Evolutionary conservation across 768 basidiomycete genomes (phyloP).

Genomic region (Lanmaoa rubissima): DNA sequence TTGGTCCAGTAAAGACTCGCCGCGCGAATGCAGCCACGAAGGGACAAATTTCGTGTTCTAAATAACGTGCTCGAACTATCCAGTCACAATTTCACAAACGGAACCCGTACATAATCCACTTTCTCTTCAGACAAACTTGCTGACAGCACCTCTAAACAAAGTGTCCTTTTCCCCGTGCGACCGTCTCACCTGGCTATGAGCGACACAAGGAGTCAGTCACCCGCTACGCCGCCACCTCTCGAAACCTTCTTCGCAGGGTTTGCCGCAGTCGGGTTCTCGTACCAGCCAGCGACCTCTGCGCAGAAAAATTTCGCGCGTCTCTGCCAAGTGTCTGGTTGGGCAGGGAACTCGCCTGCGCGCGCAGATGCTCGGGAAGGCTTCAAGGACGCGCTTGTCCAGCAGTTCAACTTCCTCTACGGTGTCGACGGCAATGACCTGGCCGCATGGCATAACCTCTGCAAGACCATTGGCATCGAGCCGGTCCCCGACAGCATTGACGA

Average conservation of each 20-base stretch:
- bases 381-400: slow-evolving; percentile 23
- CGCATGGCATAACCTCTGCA: slow-evolving; percentile 25
- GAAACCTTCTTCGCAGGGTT: slow-evolving; percentile 13
- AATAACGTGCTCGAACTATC: background rate
- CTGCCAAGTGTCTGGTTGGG: slow-evolving; percentile 9
- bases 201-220: background rate
- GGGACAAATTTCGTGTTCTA: background rate
- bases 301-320: slow-evolving; percentile 17
- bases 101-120: background rate
- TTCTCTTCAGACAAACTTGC: too few species aligned
- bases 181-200: background rate
- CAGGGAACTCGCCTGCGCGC: background rate
- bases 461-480: slow-evolving; percentile 12
- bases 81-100: background rate
- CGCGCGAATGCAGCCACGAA: background rate
- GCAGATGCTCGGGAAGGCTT: slow-evolving; percentile 1
- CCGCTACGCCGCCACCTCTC: slow-evolving; percentile 7
- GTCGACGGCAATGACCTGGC: slow-evolving; percentile 11
- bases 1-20: background rate
- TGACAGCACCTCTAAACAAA: too few species aligned
- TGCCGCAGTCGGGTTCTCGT: slow-evolving; percentile 9
- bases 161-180: too few species aligned
- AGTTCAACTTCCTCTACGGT: slow-evolving; percentile 27
- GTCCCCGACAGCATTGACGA: slow-evolving; percentile 11
- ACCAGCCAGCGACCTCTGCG: slow-evolving; percentile 8